Conservation (phyloP, 2,329 filamentous ascomycete species). For the Xylariaceae sp. region DNA sequence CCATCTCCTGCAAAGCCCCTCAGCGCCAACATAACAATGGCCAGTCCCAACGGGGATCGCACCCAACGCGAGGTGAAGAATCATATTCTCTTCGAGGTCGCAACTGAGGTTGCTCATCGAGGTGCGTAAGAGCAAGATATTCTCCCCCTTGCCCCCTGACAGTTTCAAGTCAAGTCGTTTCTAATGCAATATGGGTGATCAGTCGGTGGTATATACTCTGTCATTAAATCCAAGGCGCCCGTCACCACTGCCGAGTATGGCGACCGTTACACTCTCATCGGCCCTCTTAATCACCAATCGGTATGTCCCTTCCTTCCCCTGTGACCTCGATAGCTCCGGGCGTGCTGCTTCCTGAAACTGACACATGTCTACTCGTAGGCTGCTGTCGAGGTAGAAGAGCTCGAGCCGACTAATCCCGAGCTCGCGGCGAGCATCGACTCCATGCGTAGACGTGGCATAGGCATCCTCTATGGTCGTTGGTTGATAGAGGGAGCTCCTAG, state of each 20-base stretch:
- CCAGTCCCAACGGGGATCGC: conserved; percentile 38
- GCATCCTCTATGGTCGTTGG: conserved; percentile 91
- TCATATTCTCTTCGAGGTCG: conserved; percentile 93
- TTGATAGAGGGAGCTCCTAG: conserved; percentile 93
- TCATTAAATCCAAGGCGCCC: conserved; percentile 97
- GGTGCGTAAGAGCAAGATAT: conserved; percentile 47
- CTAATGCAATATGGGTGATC: conserved; percentile 10
- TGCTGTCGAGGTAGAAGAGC: conserved; percentile 93
- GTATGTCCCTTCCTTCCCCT: conserved; percentile 44
- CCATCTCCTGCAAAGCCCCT: conserved; percentile 1
- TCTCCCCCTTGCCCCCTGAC: too few species aligned
- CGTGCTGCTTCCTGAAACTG: not conserved
- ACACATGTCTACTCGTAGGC: conserved; percentile 50
- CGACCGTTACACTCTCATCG: conserved; percentile 90
- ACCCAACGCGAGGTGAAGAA: conserved; percentile 74
- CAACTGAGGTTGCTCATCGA: conserved; percentile 95
- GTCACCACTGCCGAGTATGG: conserved; percentile 99
- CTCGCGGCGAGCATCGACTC: conserved; percentile 78
- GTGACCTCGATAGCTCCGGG: not conserved
- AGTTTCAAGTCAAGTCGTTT: conserved; percentile 22
- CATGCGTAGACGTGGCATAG: conserved; percentile 88
- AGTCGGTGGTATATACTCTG: conserved; percentile 99
- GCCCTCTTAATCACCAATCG: conserved; percentile 85
- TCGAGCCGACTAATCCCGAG: conserved; percentile 76
- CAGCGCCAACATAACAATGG: conserved; percentile 34